Evolutionary conservation across 2,329 filamentous ascomycete species (phyloP).

Genomic region (Fusarium duplospermum): DNA sequence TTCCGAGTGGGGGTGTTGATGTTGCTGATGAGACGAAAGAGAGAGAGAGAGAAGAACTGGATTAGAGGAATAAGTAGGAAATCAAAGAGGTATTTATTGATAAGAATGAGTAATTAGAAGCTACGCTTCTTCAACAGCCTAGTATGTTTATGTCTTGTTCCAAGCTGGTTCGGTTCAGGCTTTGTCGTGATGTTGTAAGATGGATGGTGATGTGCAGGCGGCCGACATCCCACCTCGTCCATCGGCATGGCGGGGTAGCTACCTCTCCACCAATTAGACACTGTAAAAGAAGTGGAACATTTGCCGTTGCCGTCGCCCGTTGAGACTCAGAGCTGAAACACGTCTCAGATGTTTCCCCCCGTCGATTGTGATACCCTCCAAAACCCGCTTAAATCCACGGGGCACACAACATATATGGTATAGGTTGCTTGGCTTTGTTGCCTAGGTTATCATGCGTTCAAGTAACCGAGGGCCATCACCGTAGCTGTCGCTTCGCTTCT

Average conservation of each 20-base stretch:
- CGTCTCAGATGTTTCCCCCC: slow-evolving; percentile 27
- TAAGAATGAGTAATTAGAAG: neutral
- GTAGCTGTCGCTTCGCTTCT: neutral
- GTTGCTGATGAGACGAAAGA: neutral
- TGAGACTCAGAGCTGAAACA: slow-evolving; percentile 35
- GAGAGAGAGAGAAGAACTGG: neutral
- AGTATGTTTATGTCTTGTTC: neutral
- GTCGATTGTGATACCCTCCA: slow-evolving; percentile 30
- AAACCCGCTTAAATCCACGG: neutral
- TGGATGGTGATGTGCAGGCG: slow-evolving; percentile 9
- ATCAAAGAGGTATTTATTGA: neutral
- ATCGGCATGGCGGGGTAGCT: slow-evolving; percentile 38
- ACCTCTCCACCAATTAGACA: slow-evolving; percentile 8
- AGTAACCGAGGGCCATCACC: neutral
- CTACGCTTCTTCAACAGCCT: neutral
- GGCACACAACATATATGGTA: neutral
- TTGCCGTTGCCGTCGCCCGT: slow-evolving; percentile 19
- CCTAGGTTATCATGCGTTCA: neutral
- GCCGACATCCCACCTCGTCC: slow-evolving; percentile 10
- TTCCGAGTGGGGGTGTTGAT: slow-evolving; percentile 26
- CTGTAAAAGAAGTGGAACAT: neutral
- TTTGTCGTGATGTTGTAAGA: slow-evolving; percentile 17
- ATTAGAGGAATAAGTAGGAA: neutral
- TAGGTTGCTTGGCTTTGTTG: neutral
- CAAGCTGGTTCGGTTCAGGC: neutral